A percentile compares a stretch with the other conserved stretches of the same genome.
phyloP scores from a whole-genome alignment of 345 rosid genomes.

The Microcos paniculata region DNA sequence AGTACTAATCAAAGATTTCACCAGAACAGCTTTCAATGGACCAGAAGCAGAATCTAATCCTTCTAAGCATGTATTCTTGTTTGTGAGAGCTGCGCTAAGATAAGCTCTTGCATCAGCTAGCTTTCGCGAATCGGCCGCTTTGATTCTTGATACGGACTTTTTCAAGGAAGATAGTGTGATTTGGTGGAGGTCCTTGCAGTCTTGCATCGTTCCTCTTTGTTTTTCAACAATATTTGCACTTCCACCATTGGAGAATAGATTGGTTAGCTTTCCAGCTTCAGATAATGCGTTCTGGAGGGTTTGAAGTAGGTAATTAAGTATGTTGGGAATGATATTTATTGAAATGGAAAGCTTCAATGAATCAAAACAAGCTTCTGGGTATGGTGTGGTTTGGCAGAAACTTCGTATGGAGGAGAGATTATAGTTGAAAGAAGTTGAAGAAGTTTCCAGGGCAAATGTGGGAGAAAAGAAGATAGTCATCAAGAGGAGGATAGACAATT shows the following conservation, averaged over 20 bases:
- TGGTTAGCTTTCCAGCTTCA: slow-evolving; percentile 58
- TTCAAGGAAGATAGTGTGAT: slow-evolving; percentile 53
- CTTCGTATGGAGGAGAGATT: slow-evolving; percentile 35
- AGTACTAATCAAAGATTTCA: slow-evolving; percentile 43
- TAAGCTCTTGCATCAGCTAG: slow-evolving; percentile 62
- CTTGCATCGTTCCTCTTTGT: slow-evolving; percentile 77
- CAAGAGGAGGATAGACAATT: slow-evolving; percentile 23
- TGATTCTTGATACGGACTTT: slow-evolving; percentile 47
- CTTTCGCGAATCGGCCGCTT: slow-evolving; percentile 31
- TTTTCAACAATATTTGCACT: slow-evolving; percentile 44
- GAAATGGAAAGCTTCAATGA: slow-evolving; percentile 73
- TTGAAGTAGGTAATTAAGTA: slow-evolving; percentile 57
- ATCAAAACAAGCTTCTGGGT: slow-evolving; percentile 63
- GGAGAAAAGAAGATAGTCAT: slow-evolving; percentile 33
- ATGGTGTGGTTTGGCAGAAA: slow-evolving; percentile 62
- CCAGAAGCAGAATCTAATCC: slow-evolving; percentile 78
- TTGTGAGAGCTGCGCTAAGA: slow-evolving; percentile 76
- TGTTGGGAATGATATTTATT: slow-evolving; percentile 57
- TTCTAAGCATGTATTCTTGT: slow-evolving; percentile 87
- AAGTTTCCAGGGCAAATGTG: slow-evolving; percentile 14
- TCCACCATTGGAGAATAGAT: slow-evolving; percentile 38
- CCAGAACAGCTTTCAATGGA: slow-evolving; percentile 46
- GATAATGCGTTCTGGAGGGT: slow-evolving; percentile 63
- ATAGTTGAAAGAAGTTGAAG: slow-evolving; percentile 36
- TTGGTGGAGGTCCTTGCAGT: slow-evolving; percentile 78